These are phyloP conservation scores for Exophiala mesophila DNA, from an alignment of 2,329 filamentous ascomycete species.

Conservation along the genomic window DNA sequence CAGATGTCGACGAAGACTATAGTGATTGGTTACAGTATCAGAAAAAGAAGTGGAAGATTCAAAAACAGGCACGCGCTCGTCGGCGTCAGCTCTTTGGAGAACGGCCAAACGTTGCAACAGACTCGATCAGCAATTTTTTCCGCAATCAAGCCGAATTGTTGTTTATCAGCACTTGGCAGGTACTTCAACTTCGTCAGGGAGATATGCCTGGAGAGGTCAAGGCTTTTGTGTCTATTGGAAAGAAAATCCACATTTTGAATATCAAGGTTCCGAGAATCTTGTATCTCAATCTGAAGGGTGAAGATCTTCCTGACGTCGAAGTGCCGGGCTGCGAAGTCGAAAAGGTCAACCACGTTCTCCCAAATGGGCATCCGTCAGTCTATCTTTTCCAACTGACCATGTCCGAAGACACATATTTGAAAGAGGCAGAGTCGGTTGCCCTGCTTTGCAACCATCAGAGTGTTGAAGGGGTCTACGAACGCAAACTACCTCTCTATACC, in stretches of 20 bases:
- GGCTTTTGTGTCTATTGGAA: slow-evolving; percentile 88
- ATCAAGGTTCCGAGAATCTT: slow-evolving; percentile 84
- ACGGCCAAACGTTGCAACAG: slow-evolving; percentile 56
- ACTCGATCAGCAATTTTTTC: slow-evolving; percentile 68
- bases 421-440: slow-evolving; percentile 76
- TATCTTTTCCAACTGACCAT: slow-evolving; percentile 94
- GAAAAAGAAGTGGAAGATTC: slow-evolving; percentile 98
- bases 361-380: slow-evolving; percentile 88
- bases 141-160: slow-evolving; percentile 85
- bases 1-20: slow-evolving; percentile 80
- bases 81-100: slow-evolving; percentile 92
- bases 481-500: slow-evolving; percentile 78
- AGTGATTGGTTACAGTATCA: slow-evolving; percentile 84
- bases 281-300: slow-evolving; percentile 84
- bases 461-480: slow-evolving; percentile 96
- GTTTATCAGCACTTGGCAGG: slow-evolving; percentile 91
- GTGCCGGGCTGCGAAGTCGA: slow-evolving; percentile 82
- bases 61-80: slow-evolving; percentile 80
- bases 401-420: slow-evolving; percentile 79
- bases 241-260: slow-evolving; percentile 82
- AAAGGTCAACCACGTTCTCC: slow-evolving; percentile 87
- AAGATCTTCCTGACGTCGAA: slow-evolving; percentile 81
- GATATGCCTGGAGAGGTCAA: slow-evolving; percentile 80
- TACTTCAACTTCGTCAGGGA: slow-evolving; percentile 78
- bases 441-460: slow-evolving; percentile 80